Evolutionary conservation across 1,284 basidiomycete genomes (phyloP).

Genomic region (Coniophora puteana): DNA sequence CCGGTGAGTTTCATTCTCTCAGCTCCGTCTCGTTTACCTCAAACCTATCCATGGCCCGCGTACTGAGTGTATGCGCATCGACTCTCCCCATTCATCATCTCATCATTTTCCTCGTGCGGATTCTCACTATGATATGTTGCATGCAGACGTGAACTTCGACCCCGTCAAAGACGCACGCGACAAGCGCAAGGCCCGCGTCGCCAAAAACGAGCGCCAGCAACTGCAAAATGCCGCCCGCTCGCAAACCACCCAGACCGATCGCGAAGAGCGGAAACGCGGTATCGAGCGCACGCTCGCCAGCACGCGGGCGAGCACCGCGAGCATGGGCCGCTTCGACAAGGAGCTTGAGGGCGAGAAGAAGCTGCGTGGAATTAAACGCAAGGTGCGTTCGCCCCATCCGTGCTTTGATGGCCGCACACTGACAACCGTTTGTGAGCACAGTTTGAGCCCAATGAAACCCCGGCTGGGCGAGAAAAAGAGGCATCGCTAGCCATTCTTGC

Average conservation of each 20-base stretch:
- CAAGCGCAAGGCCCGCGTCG: conserved; percentile 75
- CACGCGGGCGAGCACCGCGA: conserved; percentile 85
- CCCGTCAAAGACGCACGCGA: conserved; percentile 75
- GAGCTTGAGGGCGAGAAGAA: conserved; percentile 90
- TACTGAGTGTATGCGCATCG: too few relatives aligned
- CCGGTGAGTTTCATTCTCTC: conserved; percentile 52
- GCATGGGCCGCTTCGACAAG: conserved; percentile 91
- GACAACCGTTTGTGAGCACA: conserved; percentile 30
- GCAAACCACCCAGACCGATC: conserved; percentile 26
- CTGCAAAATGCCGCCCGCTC: conserved; percentile 78
- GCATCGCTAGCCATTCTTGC: conserved; percentile 73
- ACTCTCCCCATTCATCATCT: too few relatives aligned
- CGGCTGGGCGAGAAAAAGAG: conserved; percentile 66
- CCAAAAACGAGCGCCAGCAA: conserved; percentile 85
- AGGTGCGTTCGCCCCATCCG: conserved; percentile 56
- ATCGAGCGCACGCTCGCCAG: conserved; percentile 78
- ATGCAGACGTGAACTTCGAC: conserved; percentile 68
- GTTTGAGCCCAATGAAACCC: conserved; percentile 80
- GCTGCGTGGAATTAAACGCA: conserved; percentile 85
- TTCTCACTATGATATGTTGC: conserved; percentile 5
- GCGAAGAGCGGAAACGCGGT: conserved; percentile 63
- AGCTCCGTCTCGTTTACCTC: too few relatives aligned
- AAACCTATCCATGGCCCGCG: too few relatives aligned
- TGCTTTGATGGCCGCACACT: conserved; percentile 2
- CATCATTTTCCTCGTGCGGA: background rate